These are phyloP conservation scores for Candida suzukii DNA, from an alignment of 805 yeast genomes.

Conservation along the genomic window DNA sequence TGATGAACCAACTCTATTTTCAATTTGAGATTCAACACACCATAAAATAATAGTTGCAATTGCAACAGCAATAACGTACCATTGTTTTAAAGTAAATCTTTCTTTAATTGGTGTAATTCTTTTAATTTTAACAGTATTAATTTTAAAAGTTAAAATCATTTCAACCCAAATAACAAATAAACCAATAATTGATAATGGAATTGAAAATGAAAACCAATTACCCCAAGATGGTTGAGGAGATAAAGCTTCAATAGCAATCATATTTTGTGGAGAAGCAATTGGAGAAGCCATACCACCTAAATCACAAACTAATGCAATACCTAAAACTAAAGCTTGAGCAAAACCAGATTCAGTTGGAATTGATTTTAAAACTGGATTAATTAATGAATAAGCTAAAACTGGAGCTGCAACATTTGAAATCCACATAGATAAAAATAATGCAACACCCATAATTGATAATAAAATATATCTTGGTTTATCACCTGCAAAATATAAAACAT, in stretches of 20 bases:
- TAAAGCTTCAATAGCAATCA: conserved; percentile 47
- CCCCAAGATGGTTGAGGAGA: conserved; percentile 50
- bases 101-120: conserved; percentile 40
- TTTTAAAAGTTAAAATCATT: conserved; percentile 50
- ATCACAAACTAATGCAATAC: conserved; percentile 44
- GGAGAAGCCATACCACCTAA: conserved; percentile 52
- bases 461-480: conserved; percentile 42
- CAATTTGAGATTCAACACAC: conserved; percentile 38
- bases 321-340: conserved; percentile 22
- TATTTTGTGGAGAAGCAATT: conserved; percentile 48
- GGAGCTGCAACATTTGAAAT: conserved; percentile 53
- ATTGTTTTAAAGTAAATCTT: conserved; percentile 36
- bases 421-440: conserved; percentile 51
- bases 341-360: conserved; percentile 27
- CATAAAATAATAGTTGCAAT: conserved; percentile 39
- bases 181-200: conserved; percentile 37
- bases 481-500: conserved; percentile 43
- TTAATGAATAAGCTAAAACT: conserved; percentile 43
- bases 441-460: conserved; percentile 43
- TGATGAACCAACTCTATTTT: conserved; percentile 37
- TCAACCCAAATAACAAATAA: conserved; percentile 36
- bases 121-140: conserved; percentile 39
- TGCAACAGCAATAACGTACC: conserved; percentile 34
- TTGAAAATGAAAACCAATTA: conserved; percentile 45
- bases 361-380: conserved; percentile 40